Conservation (phyloP, 345 rosid species). For the Barbarea vulgaris region DNA sequence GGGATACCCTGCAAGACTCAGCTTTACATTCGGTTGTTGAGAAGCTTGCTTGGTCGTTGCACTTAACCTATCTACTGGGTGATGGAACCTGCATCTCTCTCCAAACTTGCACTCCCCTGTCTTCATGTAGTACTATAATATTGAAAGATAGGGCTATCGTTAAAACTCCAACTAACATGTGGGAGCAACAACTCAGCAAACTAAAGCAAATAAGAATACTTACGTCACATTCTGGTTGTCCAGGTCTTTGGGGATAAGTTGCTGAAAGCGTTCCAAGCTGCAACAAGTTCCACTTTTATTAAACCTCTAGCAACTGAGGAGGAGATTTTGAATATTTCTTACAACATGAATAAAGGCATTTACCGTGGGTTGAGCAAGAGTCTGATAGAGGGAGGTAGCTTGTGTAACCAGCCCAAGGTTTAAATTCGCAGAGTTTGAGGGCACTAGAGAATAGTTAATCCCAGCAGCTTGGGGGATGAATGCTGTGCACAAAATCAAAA, state of each 20-base stretch:
- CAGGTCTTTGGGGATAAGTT: conserved; percentile 85
- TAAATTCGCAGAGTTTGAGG: conserved; percentile 51
- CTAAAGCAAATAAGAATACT: conserved; percentile 32
- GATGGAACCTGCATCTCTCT: conserved; percentile 86
- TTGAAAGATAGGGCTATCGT: not conserved
- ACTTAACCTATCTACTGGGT: conserved; percentile 70
- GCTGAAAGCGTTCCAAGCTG: conserved; percentile 62
- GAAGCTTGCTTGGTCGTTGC: conserved; percentile 48
- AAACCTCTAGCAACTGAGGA: not conserved
- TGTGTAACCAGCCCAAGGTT: conserved; percentile 56
- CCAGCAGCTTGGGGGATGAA: conserved; percentile 66
- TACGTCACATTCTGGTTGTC: conserved; percentile 93
- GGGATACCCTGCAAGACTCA: conserved; percentile 91
- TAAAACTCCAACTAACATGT: conserved; percentile 6
- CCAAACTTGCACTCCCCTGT: conserved; percentile 87
- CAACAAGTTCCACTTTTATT: conserved; percentile 25
- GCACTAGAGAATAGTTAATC: conserved; percentile 50
- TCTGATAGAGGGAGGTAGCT: conserved; percentile 69
- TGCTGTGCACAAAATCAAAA: conserved; percentile 56
- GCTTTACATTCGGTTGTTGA: conserved; percentile 58
- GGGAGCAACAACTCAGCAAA: conserved; percentile 10
- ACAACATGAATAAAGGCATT: conserved; percentile 23
- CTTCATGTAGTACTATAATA: conserved; percentile 82
- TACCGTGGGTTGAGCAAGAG: conserved; percentile 45
- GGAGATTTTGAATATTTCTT: not conserved